Percentiles rank a stretch among this genome's conserved stretches.
phyloP scores from a whole-genome alignment of 2,329 filamentous ascomycete genomes.

The Pochonia chlamydosporia region DNA sequence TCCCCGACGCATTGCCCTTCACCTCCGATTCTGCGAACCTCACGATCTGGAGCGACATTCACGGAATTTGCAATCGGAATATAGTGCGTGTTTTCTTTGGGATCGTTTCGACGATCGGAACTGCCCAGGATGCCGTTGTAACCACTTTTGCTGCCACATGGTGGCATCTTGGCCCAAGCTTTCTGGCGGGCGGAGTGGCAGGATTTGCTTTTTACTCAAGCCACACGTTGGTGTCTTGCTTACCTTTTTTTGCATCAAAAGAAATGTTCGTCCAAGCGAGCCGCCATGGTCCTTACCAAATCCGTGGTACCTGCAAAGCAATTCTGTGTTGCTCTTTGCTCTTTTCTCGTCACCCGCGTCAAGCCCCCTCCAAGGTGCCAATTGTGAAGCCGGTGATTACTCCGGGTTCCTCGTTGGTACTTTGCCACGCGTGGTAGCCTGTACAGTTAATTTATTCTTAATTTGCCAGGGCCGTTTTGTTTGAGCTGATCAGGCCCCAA shows the following conservation, averaged over 20 bases:
- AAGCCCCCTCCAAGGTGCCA: neutral
- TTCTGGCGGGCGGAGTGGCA: neutral
- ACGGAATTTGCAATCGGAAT: neutral
- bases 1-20: neutral
- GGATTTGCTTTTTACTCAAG: neutral
- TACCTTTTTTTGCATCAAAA: neutral
- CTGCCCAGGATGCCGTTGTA: neutral
- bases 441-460: neutral
- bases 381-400: neutral
- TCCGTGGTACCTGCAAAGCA: neutral
- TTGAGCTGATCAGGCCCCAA: neutral
- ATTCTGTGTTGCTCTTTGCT: neutral
- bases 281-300: neutral
- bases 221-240: neutral
- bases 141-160: neutral
- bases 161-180: neutral
- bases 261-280: neutral
- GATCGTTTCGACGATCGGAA: neutral
- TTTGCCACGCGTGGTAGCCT: neutral
- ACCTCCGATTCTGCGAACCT: neutral
- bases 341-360: neutral
- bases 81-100: neutral
- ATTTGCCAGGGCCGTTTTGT: neutral
- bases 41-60: neutral
- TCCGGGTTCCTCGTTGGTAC: neutral